These are phyloP conservation scores for Haberlea rhodopensis DNA, from an alignment of 257 asterid genomes.

Conservation along the genomic window DNA sequence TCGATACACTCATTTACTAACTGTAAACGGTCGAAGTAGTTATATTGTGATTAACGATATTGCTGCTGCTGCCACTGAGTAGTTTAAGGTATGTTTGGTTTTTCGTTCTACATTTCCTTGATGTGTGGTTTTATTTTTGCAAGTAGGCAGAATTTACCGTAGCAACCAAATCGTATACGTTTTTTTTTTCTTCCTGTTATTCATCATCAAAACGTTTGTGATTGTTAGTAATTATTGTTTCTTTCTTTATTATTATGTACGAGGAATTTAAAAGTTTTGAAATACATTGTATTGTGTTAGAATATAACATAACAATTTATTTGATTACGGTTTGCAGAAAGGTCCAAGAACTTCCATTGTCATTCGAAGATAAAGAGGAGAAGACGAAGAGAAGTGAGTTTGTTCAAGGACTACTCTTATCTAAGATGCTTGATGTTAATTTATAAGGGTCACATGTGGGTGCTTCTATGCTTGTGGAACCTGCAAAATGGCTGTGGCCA, in stretches of 20 bases:
- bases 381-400: conserved; percentile 68
- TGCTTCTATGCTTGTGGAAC: conserved; percentile 12
- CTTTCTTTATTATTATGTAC: too few relatives aligned
- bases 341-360: conserved; percentile 61
- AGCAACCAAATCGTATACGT: too few relatives aligned
- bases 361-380: conserved; percentile 84
- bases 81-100: too few relatives aligned
- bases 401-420: conserved; percentile 71
- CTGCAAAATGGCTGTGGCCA: neutral
- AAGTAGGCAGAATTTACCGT: neutral
- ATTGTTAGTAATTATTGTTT: neutral
- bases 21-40: too few relatives aligned
- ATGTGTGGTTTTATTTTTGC: too few relatives aligned
- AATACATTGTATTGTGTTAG: too few relatives aligned
- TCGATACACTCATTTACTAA: too few relatives aligned
- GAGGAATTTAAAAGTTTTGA: neutral
- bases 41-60: too few relatives aligned
- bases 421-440: conserved; percentile 62
- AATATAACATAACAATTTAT: neutral
- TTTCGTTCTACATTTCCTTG: too few relatives aligned
- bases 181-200: too few relatives aligned
- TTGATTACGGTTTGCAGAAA: conserved; percentile 47
- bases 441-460: conserved; percentile 27
- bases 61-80: too few relatives aligned
- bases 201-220: too few relatives aligned